A percentile compares a stretch with the other conserved stretches of the same genome.
Conservation (phyloP, 75 land plant species). For the Cunninghamia lanceolata region DNA sequence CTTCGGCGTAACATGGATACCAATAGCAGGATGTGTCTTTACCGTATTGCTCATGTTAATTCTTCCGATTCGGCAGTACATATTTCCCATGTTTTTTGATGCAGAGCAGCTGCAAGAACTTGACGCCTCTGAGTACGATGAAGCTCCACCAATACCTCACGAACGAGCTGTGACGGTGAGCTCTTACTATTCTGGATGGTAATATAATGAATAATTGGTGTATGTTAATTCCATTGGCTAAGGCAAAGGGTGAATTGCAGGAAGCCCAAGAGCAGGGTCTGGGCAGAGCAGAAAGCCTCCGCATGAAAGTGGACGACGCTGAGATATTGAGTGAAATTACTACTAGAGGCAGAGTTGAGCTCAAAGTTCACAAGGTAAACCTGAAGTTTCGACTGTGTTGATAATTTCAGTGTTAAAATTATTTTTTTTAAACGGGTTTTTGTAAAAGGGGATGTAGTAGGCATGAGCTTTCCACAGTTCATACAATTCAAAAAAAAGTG, state of each 20-base stretch:
- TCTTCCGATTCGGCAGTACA: conserved; percentile 35
- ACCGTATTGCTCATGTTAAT: conserved; percentile 32
- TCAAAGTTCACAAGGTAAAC: neutral
- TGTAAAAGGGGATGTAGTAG: no score
- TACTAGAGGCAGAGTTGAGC: neutral
- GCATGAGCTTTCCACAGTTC: no score
- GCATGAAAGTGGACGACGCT: neutral
- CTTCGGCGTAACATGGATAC: conserved; percentile 48
- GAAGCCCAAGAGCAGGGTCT: neutral
- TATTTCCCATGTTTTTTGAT: conserved; percentile 33
- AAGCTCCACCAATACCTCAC: conserved; percentile 23
- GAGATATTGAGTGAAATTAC: neutral
- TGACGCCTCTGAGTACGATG: conserved; percentile 47
- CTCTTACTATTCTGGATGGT: neutral
- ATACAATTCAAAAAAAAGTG: no score
- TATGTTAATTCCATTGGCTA: no score
- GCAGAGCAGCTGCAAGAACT: conserved; percentile 37
- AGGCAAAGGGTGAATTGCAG: no score
- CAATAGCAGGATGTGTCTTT: conserved; percentile 39
- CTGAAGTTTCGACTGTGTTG: no score
- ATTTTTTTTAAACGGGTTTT: no score
- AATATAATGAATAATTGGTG: no score
- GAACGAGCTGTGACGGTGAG: conserved; percentile 20
- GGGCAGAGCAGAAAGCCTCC: neutral
- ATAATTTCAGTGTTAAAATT: no score